A percentile compares a stretch with the other conserved stretches of the same genome.
phyloP scores from a whole-genome alignment of 2,329 filamentous ascomycete species.

The Aureobasidium sp. region DNA sequence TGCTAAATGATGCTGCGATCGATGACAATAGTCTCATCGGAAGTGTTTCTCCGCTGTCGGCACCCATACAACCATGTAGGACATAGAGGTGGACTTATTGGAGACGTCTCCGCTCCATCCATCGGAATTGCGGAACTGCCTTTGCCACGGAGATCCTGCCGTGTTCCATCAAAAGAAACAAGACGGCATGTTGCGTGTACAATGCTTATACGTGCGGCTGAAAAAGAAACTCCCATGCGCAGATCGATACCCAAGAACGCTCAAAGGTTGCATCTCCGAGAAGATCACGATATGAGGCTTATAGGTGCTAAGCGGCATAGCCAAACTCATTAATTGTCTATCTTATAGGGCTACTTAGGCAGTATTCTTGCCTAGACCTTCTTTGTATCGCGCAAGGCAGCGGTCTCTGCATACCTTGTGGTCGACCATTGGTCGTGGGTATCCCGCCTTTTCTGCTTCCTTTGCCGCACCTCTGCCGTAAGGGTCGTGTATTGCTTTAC shows the following conservation, averaged over 20 bases:
- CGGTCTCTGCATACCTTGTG: conserved; percentile 63
- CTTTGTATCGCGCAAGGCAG: conserved; percentile 65
- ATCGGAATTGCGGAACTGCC: background rate
- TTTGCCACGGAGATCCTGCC: background rate
- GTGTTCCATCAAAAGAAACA: background rate
- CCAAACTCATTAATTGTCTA: background rate
- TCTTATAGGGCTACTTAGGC: conserved; percentile 24
- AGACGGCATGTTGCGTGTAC: background rate
- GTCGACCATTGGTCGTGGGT: conserved; percentile 67
- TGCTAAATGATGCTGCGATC: background rate
- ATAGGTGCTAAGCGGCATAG: background rate
- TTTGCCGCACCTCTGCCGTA: conserved; percentile 58
- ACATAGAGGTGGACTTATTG: too few relatives aligned
- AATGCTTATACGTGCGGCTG: background rate
- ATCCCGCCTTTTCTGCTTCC: conserved; percentile 59
- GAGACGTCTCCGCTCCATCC: background rate
- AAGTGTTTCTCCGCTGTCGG: conserved; percentile 2
- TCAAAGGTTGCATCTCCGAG: background rate
- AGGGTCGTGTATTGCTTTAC: conserved; percentile 72
- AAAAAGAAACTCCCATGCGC: background rate
- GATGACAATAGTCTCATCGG: background rate
- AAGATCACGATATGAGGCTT: background rate
- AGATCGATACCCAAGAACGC: background rate
- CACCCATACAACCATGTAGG: background rate
- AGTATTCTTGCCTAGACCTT: conserved; percentile 48